Evolutionary conservation across 257 asterid genomes (phyloP), one percentile per base, ranked within the genome.

Genomic region (Nicotiana obtusifolia): DNA sequence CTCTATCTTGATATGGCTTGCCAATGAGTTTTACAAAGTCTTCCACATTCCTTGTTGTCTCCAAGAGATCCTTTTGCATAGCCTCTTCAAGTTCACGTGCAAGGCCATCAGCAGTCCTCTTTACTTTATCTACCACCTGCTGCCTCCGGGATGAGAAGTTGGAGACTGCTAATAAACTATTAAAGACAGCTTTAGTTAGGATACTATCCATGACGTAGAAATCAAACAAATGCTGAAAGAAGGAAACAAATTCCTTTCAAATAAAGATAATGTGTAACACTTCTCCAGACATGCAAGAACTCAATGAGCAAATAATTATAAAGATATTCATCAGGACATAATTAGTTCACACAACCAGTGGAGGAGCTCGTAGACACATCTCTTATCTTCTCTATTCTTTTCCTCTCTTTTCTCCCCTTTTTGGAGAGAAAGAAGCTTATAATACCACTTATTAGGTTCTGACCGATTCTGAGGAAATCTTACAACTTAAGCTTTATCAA

Each of bases 41-140:
- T 64, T 89, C 88, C 60, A 94, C 83, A 73, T 87, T 84, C 52
- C 78, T 81, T 5, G 89, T 86, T 7, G 94, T 82, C 84, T 94
- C 94, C 81, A 78, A 26, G 17, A 96, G 92, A 80, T 94, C 99
- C 87, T 91, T 90, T 84, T 91, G 88, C 98, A 93, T 93, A 79
- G 97, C 97, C 76, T 90, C 94, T 78, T 94, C 97, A 5, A 93
- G 85, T 88, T 94, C 90, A 65, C 95, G 95, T 57, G 95, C 97
- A 64, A 96, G 85, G n/a, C 92, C 92, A 81, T 94, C 95, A 1
- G 84, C 97, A 3, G 93, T 86, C 85, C 95, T 89, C 91, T 85
- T 93, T 89, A 94, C 92, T 88, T 93, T 96, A 53, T 91, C 89
- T 33, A 90, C 89, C 57, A 88, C 93, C 61, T 73, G 85, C 85